A percentile compares a stretch with the other conserved stretches of the same genome.
phyloP scores from a whole-genome alignment of 225 moss, liverwort and hornwort genomes.

The Polytrichum formosum region DNA sequence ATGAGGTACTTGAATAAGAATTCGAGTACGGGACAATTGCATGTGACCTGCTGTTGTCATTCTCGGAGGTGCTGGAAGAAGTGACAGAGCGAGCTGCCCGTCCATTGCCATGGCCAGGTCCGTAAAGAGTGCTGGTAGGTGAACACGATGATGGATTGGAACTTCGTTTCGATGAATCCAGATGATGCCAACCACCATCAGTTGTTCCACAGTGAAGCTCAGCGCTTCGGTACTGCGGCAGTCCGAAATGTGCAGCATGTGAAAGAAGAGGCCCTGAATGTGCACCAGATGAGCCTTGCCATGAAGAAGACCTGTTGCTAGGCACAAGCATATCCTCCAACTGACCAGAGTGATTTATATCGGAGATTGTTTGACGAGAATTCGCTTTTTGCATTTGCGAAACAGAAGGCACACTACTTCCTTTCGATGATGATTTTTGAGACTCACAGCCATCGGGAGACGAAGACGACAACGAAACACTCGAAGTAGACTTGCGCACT shows the following conservation, averaged over 20 bases:
- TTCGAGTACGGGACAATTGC: conserved; percentile 30
- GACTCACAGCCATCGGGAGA: background rate
- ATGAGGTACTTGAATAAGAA: conserved; percentile 38
- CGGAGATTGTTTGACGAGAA: conserved; percentile 2
- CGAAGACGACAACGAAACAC: conserved; percentile 8
- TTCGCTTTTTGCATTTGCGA: conserved; percentile 3
- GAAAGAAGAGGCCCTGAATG: conserved; percentile 23
- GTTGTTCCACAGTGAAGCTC: conserved; percentile 33
- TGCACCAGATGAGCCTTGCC: conserved; percentile 3
- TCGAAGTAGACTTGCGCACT: background rate
- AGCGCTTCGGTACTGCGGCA: conserved; percentile 28
- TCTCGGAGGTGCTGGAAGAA: conserved; percentile 25
- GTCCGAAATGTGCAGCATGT: conserved; percentile 23
- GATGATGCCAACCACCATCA: conserved; percentile 11
- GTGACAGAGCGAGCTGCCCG: conserved; percentile 11
- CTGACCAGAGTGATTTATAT: conserved; percentile 22
- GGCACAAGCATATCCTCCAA: conserved; percentile 17
- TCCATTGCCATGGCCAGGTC: conserved; percentile 25
- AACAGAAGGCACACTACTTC: background rate
- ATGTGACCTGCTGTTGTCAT: conserved; percentile 23
- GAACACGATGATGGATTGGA: conserved; percentile 9
- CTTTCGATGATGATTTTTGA: background rate
- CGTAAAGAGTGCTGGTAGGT: conserved; percentile 45
- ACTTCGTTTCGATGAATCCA: background rate
- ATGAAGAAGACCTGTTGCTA: background rate